Evolutionary conservation across 352 stramenopile genomes (phyloP).

Genomic region (Phytophthora pistaciae): DNA sequence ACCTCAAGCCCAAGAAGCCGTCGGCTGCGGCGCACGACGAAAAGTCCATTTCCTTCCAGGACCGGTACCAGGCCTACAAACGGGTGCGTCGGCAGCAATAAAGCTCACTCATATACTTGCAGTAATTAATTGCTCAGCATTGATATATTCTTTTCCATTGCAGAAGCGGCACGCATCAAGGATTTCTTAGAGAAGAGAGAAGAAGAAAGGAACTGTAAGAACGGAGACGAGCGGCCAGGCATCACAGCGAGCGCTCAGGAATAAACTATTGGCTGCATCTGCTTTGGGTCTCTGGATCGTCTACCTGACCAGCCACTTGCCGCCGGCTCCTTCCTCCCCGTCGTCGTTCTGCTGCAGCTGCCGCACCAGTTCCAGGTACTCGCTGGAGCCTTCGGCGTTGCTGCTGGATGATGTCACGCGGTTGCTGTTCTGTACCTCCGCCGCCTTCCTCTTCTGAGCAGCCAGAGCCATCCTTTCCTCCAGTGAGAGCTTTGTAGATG

Average conservation of each 20-base stretch:
- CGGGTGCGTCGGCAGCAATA: conserved; percentile 38
- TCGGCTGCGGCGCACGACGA: conserved; percentile 31
- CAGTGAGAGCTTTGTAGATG: conserved; percentile 34
- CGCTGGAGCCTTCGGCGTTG: conserved; percentile 41
- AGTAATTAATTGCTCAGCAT: conserved; percentile 6
- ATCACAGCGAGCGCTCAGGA: conserved; percentile 26
- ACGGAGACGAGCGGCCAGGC: conserved; percentile 16
- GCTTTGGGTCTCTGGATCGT: neutral
- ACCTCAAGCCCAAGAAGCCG: conserved; percentile 75
- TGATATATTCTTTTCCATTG: conserved; percentile 7
- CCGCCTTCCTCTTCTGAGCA: conserved; percentile 61
- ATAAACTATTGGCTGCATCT: conserved; percentile 39
- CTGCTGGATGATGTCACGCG: conserved; percentile 4
- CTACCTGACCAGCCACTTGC: conserved; percentile 81
- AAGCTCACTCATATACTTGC: neutral
- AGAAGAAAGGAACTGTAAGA: neutral
- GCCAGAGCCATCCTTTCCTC: conserved; percentile 73
- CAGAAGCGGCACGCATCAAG: conserved; percentile 58
- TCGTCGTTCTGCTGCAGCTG: conserved; percentile 68
- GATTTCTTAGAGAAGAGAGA: conserved; percentile 29
- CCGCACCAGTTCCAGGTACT: conserved; percentile 72
- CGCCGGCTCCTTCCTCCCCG: conserved; percentile 52
- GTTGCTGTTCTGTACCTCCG: conserved; percentile 42
- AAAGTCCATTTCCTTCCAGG: conserved; percentile 77
- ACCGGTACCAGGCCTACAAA: conserved; percentile 75